These are phyloP conservation scores for Camellia japonica DNA, from an alignment of 148 eudicot species.

Conservation along the genomic window DNA sequence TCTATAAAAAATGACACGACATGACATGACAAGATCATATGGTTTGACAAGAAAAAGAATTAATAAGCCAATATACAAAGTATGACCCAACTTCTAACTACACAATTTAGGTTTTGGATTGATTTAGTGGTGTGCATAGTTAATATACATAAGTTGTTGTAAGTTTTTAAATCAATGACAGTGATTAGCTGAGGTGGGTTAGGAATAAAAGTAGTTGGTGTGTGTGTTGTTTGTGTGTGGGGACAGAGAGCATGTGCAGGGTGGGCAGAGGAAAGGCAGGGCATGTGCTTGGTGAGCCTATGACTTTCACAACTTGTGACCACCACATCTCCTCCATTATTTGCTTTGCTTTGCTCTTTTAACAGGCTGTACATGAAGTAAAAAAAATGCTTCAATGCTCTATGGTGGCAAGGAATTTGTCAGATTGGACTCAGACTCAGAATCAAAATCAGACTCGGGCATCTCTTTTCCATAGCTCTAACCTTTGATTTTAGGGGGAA, in stretches of 20 bases:
- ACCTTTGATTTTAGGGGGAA: too few species aligned
- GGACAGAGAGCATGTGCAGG: constrained; percentile 32
- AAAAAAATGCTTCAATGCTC: too few species aligned
- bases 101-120: constrained; percentile 1
- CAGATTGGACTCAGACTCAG: too few species aligned
- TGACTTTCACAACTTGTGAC: constrained; percentile 24
- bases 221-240: constrained; percentile 10
- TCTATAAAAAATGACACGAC: background rate
- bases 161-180: background rate
- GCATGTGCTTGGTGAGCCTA: constrained; percentile 27
- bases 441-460: too few species aligned
- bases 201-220: constrained; percentile 1
- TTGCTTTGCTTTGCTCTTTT: constrained; percentile 13
- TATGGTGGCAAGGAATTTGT: too few species aligned
- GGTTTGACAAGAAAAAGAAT: background rate
- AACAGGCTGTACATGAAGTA: constrained; percentile 19
- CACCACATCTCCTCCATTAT: constrained; percentile 22
- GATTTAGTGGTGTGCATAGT: too few species aligned
- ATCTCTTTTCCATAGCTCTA: too few species aligned
- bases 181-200: background rate
- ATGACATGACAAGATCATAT: background rate
- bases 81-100: constrained; percentile 12
- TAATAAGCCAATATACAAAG: background rate
- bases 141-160: background rate
- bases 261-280: constrained; percentile 15